Base-by-base conservation (phyloP, 116 monocot species). In the Phalaenopsis hybrid region DNA sequence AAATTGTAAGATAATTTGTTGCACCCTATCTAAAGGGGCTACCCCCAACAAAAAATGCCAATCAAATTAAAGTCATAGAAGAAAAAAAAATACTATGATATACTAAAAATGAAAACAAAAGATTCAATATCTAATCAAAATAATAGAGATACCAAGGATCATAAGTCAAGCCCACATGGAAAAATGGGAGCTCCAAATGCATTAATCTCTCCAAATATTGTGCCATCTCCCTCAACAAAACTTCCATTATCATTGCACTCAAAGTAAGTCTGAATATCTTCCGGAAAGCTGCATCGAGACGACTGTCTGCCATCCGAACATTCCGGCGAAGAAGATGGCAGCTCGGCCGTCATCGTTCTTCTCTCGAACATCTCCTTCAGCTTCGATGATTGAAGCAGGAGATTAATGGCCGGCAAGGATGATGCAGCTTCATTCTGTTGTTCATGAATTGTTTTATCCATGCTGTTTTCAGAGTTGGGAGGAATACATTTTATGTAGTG, bases 201-300 rank as follows among this genome's bases (percentile, higher is more conserved):
- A 77, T 80, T 76, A 12, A 93, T 69, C 10, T 89, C 91, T 17
- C 87, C 91, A 50, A 93, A 93, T 63, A 93, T 89, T 50, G 83
- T 77, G 28, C 85, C 93, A 6, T 88, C 87, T 1, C 23, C 91
- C n/a, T 87, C 87, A 1, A 48, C 23, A 49, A 57, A 85, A 82
- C 49, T 78, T 44, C 15, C 83, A 17, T 13, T 28, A 21, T 87
- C 85, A 3, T 85, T 68, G 69, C 84, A 86, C 34, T 86, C 95
- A 70, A 94, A 94, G 76, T 83, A 92, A 0, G 94, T 94, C 81
- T 92, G 93, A 41, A 96, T 84, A 55, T 92, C 93, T 0, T 89
- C 92, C 2, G 93, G 95, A 68, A 96, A 91, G 84, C 87, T 89
- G 51, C 93, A 92, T 48, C 81, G 33, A 12, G 86, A 81, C n/a